phyloP scores from a whole-genome alignment of 208 protist genomes.

The Leishmania mexicana region DNA sequence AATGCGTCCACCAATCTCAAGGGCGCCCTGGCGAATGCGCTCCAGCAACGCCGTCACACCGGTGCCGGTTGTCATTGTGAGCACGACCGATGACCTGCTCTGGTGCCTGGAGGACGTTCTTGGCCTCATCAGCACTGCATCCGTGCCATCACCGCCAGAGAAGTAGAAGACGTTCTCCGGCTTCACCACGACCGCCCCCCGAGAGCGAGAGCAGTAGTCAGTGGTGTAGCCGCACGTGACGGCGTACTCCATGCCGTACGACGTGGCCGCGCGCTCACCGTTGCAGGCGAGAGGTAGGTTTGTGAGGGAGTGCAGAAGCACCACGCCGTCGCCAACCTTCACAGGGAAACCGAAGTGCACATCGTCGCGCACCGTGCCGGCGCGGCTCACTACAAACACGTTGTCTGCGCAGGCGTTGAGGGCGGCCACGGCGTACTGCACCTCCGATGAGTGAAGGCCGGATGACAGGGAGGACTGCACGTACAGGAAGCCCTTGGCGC shows the following conservation, averaged over 20 bases:
- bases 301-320: conserved; percentile 72
- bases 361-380: conserved; percentile 50
- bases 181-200: conserved; percentile 45
- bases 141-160: conserved; percentile 16
- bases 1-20: conserved; percentile 66
- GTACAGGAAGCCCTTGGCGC: conserved; percentile 66
- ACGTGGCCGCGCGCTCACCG: conserved; percentile 33
- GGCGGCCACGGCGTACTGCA: conserved; percentile 50
- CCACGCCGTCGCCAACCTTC: conserved; percentile 67
- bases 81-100: conserved; percentile 8
- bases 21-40: conserved; percentile 66
- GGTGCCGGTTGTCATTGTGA: conserved; percentile 45
- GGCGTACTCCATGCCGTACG: conserved; percentile 66
- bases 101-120: conserved; percentile 10
- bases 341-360: conserved; percentile 63
- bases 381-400: conserved; percentile 69
- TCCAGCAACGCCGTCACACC: conserved; percentile 51
- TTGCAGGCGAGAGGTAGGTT: conserved; percentile 66
- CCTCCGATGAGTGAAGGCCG: conserved; percentile 45
- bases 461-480: conserved; percentile 59
- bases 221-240: conserved; percentile 62
- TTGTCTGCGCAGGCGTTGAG: conserved; percentile 59
- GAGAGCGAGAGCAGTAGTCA: conserved; percentile 39
- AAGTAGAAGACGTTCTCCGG: conserved; percentile 75
- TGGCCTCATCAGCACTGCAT: conserved; percentile 6